phyloP scores from a whole-genome alignment of 805 yeast species.

The Maudiozyma barnettii region DNA sequence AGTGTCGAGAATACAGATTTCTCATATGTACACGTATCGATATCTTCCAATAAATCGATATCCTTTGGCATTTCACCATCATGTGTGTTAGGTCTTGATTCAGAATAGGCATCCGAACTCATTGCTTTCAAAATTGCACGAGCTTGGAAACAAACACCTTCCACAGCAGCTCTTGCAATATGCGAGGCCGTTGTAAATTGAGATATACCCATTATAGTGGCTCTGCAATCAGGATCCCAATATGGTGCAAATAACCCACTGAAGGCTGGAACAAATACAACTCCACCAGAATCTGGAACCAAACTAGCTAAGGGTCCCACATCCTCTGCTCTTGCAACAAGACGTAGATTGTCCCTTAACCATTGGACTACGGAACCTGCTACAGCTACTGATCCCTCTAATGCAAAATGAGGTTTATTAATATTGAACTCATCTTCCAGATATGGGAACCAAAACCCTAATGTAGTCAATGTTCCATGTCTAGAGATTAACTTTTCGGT shows the following conservation, averaged over 20 bases:
- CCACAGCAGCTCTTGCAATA: conserved; percentile 88
- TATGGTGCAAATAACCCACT: conserved; percentile 92
- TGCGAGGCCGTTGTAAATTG: conserved; percentile 88
- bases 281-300: conserved; percentile 79
- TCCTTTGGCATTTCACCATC: background rate
- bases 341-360: conserved; percentile 81
- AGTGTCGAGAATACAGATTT: conserved; percentile 44
- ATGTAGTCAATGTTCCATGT: conserved; percentile 80
- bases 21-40: conserved; percentile 25
- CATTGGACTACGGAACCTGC: conserved; percentile 93
- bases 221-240: conserved; percentile 90
- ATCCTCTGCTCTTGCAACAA: conserved; percentile 74
- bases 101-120: conserved; percentile 70
- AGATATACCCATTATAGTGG: conserved; percentile 87
- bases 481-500: conserved; percentile 54
- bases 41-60: conserved; percentile 8
- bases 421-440: conserved; percentile 30
- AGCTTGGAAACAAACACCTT: conserved; percentile 91
- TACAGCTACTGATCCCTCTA: conserved; percentile 93
- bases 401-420: conserved; percentile 65
- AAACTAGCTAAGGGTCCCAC: conserved; percentile 83
- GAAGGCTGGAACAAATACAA: conserved; percentile 89
- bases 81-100: background rate
- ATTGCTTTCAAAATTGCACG: conserved; percentile 83
- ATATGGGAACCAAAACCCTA: conserved; percentile 82